Conservation (phyloP, 305 asterid genomes). For the Fraxinus floribunda region DNA sequence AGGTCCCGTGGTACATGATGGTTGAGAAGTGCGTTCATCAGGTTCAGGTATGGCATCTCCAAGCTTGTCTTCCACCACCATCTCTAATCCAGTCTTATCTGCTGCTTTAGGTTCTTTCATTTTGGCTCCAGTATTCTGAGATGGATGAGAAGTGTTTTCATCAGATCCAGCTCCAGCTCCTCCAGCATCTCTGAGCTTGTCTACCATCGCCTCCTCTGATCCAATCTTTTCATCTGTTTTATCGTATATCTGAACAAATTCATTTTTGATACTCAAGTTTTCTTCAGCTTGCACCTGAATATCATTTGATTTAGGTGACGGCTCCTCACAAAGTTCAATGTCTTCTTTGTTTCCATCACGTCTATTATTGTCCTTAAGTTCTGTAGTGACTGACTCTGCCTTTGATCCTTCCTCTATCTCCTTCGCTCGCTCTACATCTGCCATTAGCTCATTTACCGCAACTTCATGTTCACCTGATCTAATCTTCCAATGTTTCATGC, state of each 20-base stretch:
- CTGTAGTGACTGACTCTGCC: conserved; percentile 9
- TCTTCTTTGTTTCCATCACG: conserved; percentile 9
- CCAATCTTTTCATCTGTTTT: not conserved
- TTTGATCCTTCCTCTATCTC: conserved; percentile 3
- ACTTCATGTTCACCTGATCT: conserved; percentile 13
- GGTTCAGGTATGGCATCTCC: not conserved
- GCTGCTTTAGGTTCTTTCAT: not conserved
- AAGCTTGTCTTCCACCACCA: not conserved
- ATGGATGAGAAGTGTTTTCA: not conserved
- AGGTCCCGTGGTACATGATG: not conserved
- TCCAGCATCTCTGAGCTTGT: not conserved
- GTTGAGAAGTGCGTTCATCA: not conserved
- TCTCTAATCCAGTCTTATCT: not conserved
- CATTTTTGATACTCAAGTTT: not conserved
- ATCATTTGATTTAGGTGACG: not conserved
- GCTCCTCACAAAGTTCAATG: not conserved
- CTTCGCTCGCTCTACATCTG: not conserved
- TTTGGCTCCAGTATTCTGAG: not conserved
- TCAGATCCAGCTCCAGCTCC: not conserved
- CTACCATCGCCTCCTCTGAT: not conserved
- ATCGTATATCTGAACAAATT: not conserved
- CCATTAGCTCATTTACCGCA: not conserved
- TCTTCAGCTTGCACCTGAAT: not conserved
- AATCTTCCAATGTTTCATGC: not conserved
- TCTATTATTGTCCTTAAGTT: not conserved